Percentiles rank a stretch among this genome's conserved stretches.
These are phyloP conservation scores for Crithidia thermophila DNA, from an alignment of 208 protist genomes.

Conservation along the genomic window DNA sequence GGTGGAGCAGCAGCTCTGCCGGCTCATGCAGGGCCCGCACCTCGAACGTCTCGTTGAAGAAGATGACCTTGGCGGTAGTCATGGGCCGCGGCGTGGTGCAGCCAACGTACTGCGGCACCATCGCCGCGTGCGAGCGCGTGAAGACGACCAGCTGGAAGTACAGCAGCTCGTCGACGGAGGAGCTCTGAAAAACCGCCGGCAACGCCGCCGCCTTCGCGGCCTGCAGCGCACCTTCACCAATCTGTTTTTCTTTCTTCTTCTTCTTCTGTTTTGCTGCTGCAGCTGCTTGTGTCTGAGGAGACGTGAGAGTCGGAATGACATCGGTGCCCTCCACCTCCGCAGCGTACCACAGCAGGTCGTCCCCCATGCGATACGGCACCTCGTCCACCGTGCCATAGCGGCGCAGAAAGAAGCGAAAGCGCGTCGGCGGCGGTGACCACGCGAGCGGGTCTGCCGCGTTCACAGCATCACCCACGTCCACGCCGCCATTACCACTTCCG, in stretches of 20 bases:
- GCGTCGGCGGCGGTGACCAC: not conserved
- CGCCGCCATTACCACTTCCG: too few relatives aligned
- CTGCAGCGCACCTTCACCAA: too few relatives aligned
- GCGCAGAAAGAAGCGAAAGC: slow-evolving; percentile 60
- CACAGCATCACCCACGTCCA: not conserved
- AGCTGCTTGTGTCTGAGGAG: not conserved
- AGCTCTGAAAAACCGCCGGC: not conserved
- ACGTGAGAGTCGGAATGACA: not conserved
- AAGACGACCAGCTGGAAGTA: slow-evolving; percentile 79
- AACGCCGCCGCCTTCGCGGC: not conserved
- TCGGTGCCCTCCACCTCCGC: slow-evolving; percentile 64
- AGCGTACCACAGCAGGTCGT: slow-evolving; percentile 53
- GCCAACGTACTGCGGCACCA: slow-evolving; percentile 77
- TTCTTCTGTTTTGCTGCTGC: not conserved
- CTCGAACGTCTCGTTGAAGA: slow-evolving; percentile 88
- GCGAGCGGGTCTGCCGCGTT: not conserved
- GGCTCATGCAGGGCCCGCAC: slow-evolving; percentile 63
- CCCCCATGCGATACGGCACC: slow-evolving; percentile 37
- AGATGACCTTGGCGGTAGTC: slow-evolving; percentile 49
- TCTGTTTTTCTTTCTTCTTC: too few relatives aligned
- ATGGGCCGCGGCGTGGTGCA: slow-evolving; percentile 63
- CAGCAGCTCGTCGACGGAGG: slow-evolving; percentile 22
- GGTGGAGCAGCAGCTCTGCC: slow-evolving; percentile 77
- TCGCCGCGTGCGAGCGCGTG: slow-evolving; percentile 45
- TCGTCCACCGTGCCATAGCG: slow-evolving; percentile 27